Conservation (phyloP, 2,329 filamentous ascomycete genomes). For the Tolypocladium capitatum region DNA sequence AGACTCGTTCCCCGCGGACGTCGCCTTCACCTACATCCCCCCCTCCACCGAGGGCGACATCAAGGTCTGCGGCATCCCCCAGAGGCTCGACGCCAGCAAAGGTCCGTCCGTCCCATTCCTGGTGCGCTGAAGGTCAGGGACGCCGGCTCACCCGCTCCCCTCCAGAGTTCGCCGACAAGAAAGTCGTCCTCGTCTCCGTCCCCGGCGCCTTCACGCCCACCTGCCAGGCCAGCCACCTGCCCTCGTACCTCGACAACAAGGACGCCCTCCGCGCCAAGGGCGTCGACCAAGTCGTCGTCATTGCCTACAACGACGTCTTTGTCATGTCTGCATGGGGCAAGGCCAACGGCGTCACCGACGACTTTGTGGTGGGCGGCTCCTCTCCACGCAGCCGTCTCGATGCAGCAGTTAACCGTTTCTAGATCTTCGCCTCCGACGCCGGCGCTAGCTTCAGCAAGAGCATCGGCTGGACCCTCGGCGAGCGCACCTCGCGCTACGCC, state of each 20-base stretch:
- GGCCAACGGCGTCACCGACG: slow-evolving; percentile 65
- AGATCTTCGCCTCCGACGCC: slow-evolving; percentile 65
- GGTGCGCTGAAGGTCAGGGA: too few relatives aligned
- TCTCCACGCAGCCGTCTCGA: not conserved
- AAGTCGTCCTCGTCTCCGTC: slow-evolving; percentile 41
- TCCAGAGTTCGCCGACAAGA: slow-evolving; percentile 42
- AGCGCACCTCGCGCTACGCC: slow-evolving; percentile 67
- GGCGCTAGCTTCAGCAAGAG: slow-evolving; percentile 59
- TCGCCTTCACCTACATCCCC: slow-evolving; percentile 75
- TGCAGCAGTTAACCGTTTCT: not conserved
- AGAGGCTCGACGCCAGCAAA: slow-evolving; percentile 68
- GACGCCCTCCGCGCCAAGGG: slow-evolving; percentile 63
- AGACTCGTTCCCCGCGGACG: slow-evolving; percentile 68
- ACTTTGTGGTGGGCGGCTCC: slow-evolving; percentile 38
- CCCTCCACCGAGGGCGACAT: slow-evolving; percentile 59
- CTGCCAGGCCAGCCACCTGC: slow-evolving; percentile 70
- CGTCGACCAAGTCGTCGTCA: slow-evolving; percentile 68
- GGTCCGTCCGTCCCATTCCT: too few relatives aligned
- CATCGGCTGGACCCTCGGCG: slow-evolving; percentile 64
- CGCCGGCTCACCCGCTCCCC: slow-evolving; percentile 1
- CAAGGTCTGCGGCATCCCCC: slow-evolving; percentile 64
- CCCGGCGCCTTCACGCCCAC: slow-evolving; percentile 74
- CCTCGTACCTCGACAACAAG: slow-evolving; percentile 63
- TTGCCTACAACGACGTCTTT: slow-evolving; percentile 73
- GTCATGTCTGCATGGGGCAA: slow-evolving; percentile 88